Conservation (phyloP, 2,329 filamentous ascomycete species). For the Juglanconis oblonga region DNA sequence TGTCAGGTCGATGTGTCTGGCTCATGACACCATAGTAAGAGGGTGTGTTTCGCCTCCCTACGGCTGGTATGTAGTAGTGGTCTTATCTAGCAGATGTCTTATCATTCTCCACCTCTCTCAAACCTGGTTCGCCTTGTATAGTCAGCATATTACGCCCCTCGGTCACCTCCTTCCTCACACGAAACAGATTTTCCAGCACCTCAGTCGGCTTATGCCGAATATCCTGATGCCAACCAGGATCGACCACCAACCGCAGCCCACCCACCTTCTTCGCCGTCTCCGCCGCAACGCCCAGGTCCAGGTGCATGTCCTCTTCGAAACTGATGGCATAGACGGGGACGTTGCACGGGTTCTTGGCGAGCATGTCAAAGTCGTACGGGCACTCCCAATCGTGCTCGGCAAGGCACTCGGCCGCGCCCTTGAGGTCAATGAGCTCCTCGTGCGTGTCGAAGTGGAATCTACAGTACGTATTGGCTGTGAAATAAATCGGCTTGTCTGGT, state of each 20-base stretch:
- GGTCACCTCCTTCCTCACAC: not conserved
- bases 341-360: not conserved
- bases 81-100: no score
- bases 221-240: constrained; percentile 3
- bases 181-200: constrained; percentile 1
- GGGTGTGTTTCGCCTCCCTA: no score
- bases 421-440: constrained; percentile 55
- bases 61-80: no score
- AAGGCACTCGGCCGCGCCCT: constrained; percentile 54
- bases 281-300: not conserved
- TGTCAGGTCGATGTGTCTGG: no score
- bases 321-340: constrained; percentile 6
- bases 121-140: no score
- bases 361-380: constrained; percentile 5
- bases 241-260: not conserved
- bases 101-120: no score
- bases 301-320: constrained; percentile 5
- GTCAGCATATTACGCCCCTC: no score
- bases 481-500: constrained; percentile 47
- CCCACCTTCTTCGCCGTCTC: constrained; percentile 1
- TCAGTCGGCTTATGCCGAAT: constrained; percentile 2
- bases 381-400: constrained; percentile 9
- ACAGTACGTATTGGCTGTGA: constrained; percentile 72
- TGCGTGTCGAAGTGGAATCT: constrained; percentile 65
- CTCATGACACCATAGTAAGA: no score